Base-by-base conservation (phyloP, 2,329 filamentous ascomycete species). In the Hymenoscyphus linearis region DNA sequence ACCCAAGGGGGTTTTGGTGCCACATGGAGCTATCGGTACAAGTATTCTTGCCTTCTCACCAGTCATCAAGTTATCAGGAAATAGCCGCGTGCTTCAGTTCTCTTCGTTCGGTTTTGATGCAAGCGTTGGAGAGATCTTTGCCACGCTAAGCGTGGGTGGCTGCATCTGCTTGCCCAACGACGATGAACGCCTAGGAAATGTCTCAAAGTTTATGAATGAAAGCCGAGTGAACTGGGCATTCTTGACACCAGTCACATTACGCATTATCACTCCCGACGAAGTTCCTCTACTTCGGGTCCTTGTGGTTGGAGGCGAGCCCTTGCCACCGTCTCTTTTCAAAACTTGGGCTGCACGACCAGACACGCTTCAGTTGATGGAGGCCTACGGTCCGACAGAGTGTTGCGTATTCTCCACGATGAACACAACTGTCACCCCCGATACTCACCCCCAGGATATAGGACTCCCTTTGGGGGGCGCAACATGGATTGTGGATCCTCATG, bases 321-420 rank as follows among this genome's bases (percentile, higher is more conserved):
- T 77, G 71, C 74, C 73, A 18, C 69, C 71, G 50, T 71, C 68
- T 16, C 72, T 76, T 63, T 67, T 76, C 58, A 25, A 13, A 9
- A 25, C 34, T n/a, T 55, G 52, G 52, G 16, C 27, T 18, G n/a
- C n/a, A n/a, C n/a, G n/a, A n/a, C n/a, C n/a, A n/a, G 26, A 18
- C n/a, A 52, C 12, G 25, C 26, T 55, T 2, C 69, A 73, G 7
- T 67, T 78, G 37, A 63, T 76, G 54, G 77, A 78, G 68, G 72
- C 69, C 0, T 96, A 96, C 71, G 91, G 91, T 0, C 92, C 92
- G 1, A 96, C 91, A 0, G 91, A 96, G 75, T 90, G 90, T 6
- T 85, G 60, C 18, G 31, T 64, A 10, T 40, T 22, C 26, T 31
- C 27, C 40, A 36, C 6, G 27, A 22, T 54, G n/a, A 18, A 37